Evolutionary conservation across 352 stramenopile genomes (phyloP).

Genomic region (Globisporangium echinulatum): DNA sequence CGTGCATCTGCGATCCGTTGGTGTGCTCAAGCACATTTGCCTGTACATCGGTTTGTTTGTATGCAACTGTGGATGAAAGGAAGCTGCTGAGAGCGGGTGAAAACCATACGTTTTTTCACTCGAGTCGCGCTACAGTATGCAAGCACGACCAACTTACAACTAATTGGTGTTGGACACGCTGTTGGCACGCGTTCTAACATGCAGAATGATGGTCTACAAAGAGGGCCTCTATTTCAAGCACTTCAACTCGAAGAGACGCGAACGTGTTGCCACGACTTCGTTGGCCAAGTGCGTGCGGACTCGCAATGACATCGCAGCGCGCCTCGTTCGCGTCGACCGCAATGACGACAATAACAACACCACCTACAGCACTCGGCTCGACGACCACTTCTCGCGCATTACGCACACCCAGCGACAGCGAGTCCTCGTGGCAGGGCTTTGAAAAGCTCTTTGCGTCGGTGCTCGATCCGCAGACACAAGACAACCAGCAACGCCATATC

Average conservation of each 20-base stretch:
- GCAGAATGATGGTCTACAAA: too few species aligned
- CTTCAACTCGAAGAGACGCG: constrained; percentile 10
- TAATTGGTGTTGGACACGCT: constrained; percentile 8
- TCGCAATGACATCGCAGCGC: constrained; percentile 5
- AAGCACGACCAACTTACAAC: neutral
- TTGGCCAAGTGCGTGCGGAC: neutral
- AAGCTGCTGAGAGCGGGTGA: neutral
- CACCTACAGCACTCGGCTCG: too few species aligned
- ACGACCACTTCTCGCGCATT: too few species aligned
- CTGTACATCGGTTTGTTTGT: neutral
- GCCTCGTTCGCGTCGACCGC: neutral
- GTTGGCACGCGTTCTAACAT: neutral
- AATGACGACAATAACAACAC: too few species aligned
- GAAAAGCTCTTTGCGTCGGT: constrained; percentile 62
- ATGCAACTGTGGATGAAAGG: neutral
- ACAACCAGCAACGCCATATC: constrained; percentile 59
- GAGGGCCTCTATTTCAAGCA: too few species aligned
- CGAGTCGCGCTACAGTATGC: too few species aligned
- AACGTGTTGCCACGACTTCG: neutral
- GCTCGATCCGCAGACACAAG: constrained; percentile 52
- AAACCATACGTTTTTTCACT: neutral
- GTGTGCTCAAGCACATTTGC: neutral
- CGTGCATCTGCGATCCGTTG: neutral
- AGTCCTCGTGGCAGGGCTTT: constrained; percentile 38
- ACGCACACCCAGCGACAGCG: neutral